phyloP scores from a whole-genome alignment of 1,284 basidiomycete species.

The Cryptococcus hybrid region DNA sequence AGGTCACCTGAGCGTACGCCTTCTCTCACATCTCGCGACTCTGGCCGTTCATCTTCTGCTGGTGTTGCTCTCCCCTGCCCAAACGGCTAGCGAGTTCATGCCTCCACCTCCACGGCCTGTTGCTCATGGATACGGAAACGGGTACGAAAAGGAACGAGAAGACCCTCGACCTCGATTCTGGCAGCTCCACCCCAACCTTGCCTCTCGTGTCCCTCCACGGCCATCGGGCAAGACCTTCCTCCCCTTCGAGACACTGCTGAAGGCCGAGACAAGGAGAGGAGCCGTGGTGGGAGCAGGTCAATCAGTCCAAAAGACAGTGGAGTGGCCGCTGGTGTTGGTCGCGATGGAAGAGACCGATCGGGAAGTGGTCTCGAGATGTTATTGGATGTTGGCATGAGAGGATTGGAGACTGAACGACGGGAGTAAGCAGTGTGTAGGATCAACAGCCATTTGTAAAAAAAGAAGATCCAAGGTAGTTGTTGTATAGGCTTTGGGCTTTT shows the following conservation, averaged over 20 bases:
- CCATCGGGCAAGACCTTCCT: neutral
- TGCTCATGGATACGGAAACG: neutral
- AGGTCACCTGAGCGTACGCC: constrained; percentile 15
- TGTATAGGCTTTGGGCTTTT: neutral
- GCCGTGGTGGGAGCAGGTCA: neutral
- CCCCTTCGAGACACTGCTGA: neutral
- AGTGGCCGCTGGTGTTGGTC: neutral
- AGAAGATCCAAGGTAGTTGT: neutral
- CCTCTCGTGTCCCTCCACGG: neutral
- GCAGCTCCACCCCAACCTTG: constrained; percentile 8
- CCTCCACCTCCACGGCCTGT: constrained; percentile 8
- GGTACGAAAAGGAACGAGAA: neutral
- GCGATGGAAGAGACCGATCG: constrained; percentile 6
- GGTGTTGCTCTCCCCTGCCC: constrained; percentile 10
- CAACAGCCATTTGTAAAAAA: neutral
- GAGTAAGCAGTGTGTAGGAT: neutral
- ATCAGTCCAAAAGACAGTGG: constrained; percentile 3
- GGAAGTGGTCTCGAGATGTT: constrained; percentile 31
- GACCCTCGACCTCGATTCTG: constrained; percentile 10
- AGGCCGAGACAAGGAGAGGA: neutral
- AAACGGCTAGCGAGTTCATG: constrained; percentile 2
- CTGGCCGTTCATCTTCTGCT: constrained; percentile 6
- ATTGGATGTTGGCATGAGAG: constrained; percentile 25
- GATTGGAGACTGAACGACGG: neutral
- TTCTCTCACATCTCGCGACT: constrained; percentile 17